These are phyloP conservation scores for Wolfiporia cocos DNA, from an alignment of 1,284 basidiomycete species.

Conservation along the genomic window DNA sequence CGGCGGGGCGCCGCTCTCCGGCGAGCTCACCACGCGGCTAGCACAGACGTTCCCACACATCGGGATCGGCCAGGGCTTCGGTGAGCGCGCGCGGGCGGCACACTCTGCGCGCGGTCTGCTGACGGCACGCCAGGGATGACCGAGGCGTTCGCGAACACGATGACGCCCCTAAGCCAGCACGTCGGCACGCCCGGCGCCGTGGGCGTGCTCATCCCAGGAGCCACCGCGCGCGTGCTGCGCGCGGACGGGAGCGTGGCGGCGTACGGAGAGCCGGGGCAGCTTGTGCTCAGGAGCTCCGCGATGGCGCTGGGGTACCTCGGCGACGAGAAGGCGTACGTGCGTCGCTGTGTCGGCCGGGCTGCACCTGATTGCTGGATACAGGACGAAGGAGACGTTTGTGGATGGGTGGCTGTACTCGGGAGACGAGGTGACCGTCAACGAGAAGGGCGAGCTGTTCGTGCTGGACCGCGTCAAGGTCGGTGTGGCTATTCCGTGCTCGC, in stretches of 20 bases:
- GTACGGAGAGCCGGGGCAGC: conserved; percentile 35
- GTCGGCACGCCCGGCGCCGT: conserved; percentile 28
- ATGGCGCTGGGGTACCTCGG: conserved; percentile 35
- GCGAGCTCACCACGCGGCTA: conserved; percentile 53
- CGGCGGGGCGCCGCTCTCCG: conserved; percentile 71
- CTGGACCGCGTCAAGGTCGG: conserved; percentile 39
- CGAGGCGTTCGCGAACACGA: conserved; percentile 42
- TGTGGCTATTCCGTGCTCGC: not conserved
- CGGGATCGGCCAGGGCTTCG: conserved; percentile 63
- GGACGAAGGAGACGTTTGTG: conserved; percentile 37
- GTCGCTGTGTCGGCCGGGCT: not conserved
- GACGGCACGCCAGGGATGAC: conserved; percentile 25
- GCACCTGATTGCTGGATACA: conserved; percentile 9
- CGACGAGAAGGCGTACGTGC: conserved; percentile 34
- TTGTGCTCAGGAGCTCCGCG: conserved; percentile 35
- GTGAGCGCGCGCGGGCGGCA: conserved; percentile 20
- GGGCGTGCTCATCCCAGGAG: conserved; percentile 34
- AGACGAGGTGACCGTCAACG: conserved; percentile 35
- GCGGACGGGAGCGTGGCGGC: conserved; percentile 32
- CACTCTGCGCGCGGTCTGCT: not conserved
- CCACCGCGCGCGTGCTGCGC: conserved; percentile 33
- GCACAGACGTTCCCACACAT: conserved; percentile 50
- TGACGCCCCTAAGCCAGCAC: conserved; percentile 18
- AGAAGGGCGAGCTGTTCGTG: conserved; percentile 34
- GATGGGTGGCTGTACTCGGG: conserved; percentile 41